phyloP scores from a whole-genome alignment of 1,139 yeast genomes.

The Yamadazyma dendronema region DNA sequence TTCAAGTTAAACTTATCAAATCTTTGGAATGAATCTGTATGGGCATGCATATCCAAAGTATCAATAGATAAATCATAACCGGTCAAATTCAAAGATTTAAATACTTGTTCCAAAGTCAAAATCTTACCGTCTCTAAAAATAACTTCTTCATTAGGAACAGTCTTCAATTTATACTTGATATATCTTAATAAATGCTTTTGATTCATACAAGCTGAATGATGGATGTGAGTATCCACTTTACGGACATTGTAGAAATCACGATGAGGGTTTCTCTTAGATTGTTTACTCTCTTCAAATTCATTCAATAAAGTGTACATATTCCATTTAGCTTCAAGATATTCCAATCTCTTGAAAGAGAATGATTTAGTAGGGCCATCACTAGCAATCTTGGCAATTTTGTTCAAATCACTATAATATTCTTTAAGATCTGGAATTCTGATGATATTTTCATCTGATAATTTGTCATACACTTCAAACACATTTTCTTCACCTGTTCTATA shows the following conservation, averaged over 20 bases:
- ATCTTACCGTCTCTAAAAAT: slow-evolving; percentile 90
- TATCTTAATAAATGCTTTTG: slow-evolving; percentile 93
- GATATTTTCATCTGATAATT: slow-evolving; percentile 27
- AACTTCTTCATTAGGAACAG: slow-evolving; percentile 77
- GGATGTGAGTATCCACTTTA: slow-evolving; percentile 98
- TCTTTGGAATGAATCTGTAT: slow-evolving; percentile 95
- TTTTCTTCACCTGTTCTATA: slow-evolving; percentile 59
- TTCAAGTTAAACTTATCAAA: slow-evolving; percentile 96
- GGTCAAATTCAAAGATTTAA: slow-evolving; percentile 82
- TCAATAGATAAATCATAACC: slow-evolving; percentile 96
- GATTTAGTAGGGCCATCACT: slow-evolving; percentile 98
- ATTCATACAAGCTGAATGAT: slow-evolving; percentile 98
- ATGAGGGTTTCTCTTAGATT: slow-evolving; percentile 76
- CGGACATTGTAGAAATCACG: slow-evolving; percentile 97
- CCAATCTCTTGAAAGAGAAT: slow-evolving; percentile 90
- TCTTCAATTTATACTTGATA: slow-evolving; percentile 77
- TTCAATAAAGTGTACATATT: slow-evolving; percentile 81
- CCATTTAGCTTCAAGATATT: slow-evolving; percentile 96
- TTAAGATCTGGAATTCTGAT: slow-evolving; percentile 71
- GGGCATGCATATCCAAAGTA: slow-evolving; percentile 98
- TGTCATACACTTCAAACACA: slow-evolving; percentile 62
- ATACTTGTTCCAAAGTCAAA: slow-evolving; percentile 83
- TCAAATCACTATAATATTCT: slow-evolving; percentile 83
- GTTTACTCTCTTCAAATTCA: slow-evolving; percentile 90
- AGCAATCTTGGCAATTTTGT: slow-evolving; percentile 64